Conservation (phyloP, 768 basidiomycete species). For the Pleurotus tuber-regium region DNA sequence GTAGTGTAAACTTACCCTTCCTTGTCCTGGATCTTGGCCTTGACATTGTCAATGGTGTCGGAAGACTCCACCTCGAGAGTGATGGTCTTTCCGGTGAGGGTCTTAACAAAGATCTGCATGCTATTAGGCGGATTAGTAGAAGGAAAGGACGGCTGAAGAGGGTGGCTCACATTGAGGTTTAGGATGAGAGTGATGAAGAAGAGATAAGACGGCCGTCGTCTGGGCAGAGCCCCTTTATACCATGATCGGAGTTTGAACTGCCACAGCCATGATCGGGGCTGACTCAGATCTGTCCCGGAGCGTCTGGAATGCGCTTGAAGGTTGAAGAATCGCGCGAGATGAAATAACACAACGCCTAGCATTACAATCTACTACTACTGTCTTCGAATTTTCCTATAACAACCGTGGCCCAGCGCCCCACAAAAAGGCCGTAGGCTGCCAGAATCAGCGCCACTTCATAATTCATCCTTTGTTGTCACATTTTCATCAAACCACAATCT, state of each 20-base stretch:
- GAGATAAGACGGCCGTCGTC: slow-evolving; percentile 8
- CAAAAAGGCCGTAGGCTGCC: background rate
- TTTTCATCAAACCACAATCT: slow-evolving; percentile 67
- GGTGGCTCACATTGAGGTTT: slow-evolving; percentile 6
- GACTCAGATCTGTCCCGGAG: slow-evolving; percentile 7
- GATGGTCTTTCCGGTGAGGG: slow-evolving; percentile 78
- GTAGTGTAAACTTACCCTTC: slow-evolving; percentile 44
- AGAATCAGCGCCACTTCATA: background rate
- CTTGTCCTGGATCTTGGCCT: slow-evolving; percentile 85
- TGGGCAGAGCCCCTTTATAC: slow-evolving; percentile 24
- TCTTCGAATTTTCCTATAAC: no score
- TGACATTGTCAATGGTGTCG: slow-evolving; percentile 73
- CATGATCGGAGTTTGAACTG: slow-evolving; percentile 38
- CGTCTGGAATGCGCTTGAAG: slow-evolving; percentile 2
- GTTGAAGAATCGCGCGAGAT: background rate
- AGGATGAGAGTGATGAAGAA: slow-evolving; percentile 15
- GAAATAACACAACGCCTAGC: no score
- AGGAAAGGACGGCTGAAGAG: slow-evolving; percentile 33
- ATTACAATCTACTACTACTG: no score
- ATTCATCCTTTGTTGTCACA: background rate
- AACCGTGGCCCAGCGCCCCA: no score
- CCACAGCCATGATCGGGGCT: slow-evolving; percentile 19
- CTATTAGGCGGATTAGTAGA: slow-evolving; percentile 24
- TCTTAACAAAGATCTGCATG: slow-evolving; percentile 65
- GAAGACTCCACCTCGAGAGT: slow-evolving; percentile 84